A percentile compares a stretch with the other conserved stretches of the same genome.
Conservation (phyloP, 345 rosid genomes). For the Angophora floribunda region DNA sequence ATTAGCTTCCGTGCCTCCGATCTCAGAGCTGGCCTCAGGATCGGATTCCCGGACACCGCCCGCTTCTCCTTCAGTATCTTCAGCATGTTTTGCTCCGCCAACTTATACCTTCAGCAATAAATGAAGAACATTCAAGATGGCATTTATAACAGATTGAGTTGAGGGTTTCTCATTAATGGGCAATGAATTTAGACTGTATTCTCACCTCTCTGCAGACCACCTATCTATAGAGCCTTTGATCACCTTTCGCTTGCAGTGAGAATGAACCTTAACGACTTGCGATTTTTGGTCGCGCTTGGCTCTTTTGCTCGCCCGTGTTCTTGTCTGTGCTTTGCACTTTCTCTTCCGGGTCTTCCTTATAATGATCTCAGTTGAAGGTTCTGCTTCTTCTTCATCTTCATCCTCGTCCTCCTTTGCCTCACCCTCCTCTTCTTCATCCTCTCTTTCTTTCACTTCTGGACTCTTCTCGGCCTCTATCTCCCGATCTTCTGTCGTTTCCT, state of each 20-base stretch:
- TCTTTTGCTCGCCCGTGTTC: conserved; percentile 12
- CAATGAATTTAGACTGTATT: neutral
- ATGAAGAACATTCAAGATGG: neutral
- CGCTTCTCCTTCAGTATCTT: conserved; percentile 76
- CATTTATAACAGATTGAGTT: neutral
- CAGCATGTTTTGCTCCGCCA: conserved; percentile 81
- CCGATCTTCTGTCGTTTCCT: neutral
- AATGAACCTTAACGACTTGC: conserved; percentile 13
- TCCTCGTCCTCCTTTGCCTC: conserved; percentile 8
- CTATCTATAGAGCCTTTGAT: conserved; percentile 37
- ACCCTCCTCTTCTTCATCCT: neutral
- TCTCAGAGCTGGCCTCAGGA: conserved; percentile 68
- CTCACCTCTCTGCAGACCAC: conserved; percentile 79
- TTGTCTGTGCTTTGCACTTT: conserved; percentile 16
- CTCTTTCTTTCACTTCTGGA: neutral
- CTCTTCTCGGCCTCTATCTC: neutral
- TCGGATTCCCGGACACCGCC: conserved; percentile 60
- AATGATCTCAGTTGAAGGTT: neutral
- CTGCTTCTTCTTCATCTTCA: neutral
- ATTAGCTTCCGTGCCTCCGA: conserved; percentile 77
- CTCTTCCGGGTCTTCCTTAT: conserved; percentile 20
- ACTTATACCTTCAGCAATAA: conserved; percentile 42
- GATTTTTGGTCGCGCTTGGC: conserved; percentile 13
- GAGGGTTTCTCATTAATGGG: neutral
- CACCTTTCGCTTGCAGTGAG: conserved; percentile 18